Base-by-base conservation (phyloP, 768 basidiomycete species). In the Hericium alpestre region DNA sequence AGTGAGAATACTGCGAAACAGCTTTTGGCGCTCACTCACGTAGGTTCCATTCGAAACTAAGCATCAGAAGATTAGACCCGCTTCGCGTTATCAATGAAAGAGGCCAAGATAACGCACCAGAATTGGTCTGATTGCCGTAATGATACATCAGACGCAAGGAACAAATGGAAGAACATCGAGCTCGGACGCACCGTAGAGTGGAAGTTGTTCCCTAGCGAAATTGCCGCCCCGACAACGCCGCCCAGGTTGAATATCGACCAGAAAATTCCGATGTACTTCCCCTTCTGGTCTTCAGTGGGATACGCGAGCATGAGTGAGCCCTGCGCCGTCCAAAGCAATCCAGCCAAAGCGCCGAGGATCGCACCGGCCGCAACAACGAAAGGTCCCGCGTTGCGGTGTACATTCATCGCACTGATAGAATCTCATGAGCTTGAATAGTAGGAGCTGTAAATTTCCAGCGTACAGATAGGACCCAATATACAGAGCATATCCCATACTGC, bases 191-290 rank as follows among this genome's bases (percentile, higher is more conserved):
- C 86, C 65, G 67, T 72, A 22, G 82, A 83, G 51, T 85, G 66
- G 64, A 80, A 83, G 65, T 90, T 90, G 62, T 80, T 72, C 0
- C 80, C 90, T 38, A 91, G 73, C 12, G 88, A 82, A 32, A 91
- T 86, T 8, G 84, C 73, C 5, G 87, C 80, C 32, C 90, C 89
- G 49, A 92, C 82, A 50, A 93, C 86, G 50, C 83, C 83, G 27
- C 88, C 88, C 22, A 90, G 58, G 63, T 91, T 90, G 73, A 93
- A 92, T 58, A 91, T 86, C 46, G 78, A 72, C 90, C 90, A 92
- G 71, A 91, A 92, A 48, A 89, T 80, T 39, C 78, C 83, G 52
- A 92, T 89, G 69, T 77, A 90, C 37, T 71, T 73, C 15, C 89
- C 89, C 67, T 92, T 92, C 66, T 91, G 80, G 51, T 69, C 65